Evolutionary conservation across 176 grass and related monocot species (phyloP).

Genomic region (Eragrostis curvula): DNA sequence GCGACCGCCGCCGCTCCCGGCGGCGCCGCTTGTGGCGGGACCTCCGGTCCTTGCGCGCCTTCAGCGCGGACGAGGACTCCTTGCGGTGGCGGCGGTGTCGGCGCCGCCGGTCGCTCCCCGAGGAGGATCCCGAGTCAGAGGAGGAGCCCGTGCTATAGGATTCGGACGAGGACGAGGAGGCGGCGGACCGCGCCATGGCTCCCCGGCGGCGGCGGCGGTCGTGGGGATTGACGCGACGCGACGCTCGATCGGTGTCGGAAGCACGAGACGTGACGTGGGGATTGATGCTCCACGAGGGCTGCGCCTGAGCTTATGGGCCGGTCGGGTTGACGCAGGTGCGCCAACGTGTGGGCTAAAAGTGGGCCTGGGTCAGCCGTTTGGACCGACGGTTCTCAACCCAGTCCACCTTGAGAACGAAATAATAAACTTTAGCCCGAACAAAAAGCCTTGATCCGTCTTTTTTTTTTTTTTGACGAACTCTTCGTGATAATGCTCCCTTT

Average conservation of each 20-base stretch:
- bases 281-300: background rate
- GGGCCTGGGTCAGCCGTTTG: background rate
- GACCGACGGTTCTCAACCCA: background rate
- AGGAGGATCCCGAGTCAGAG: conserved; percentile 25
- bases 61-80: conserved; percentile 55
- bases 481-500: no score
- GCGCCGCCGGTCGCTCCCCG: conserved; percentile 44
- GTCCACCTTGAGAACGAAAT: no score
- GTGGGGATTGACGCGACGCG: conserved; percentile 4
- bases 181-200: conserved; percentile 53
- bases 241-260: background rate
- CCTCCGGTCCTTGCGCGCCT: conserved; percentile 62
- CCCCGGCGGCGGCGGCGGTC: conserved; percentile 23
- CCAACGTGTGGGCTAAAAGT: background rate
- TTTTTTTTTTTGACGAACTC: no score
- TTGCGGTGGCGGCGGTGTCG: conserved; percentile 35
- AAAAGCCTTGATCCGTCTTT: background rate
- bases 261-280: background rate
- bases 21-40: conserved; percentile 53
- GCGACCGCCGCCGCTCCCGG: conserved; percentile 34
- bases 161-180: conserved; percentile 22
- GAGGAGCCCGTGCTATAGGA: conserved; percentile 21
- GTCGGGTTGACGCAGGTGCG: background rate
- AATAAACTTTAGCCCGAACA: background rate
- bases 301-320: background rate